These are phyloP conservation scores for Puccinia triticina DNA, from an alignment of 1,284 basidiomycete species.

Conservation along the genomic window DNA sequence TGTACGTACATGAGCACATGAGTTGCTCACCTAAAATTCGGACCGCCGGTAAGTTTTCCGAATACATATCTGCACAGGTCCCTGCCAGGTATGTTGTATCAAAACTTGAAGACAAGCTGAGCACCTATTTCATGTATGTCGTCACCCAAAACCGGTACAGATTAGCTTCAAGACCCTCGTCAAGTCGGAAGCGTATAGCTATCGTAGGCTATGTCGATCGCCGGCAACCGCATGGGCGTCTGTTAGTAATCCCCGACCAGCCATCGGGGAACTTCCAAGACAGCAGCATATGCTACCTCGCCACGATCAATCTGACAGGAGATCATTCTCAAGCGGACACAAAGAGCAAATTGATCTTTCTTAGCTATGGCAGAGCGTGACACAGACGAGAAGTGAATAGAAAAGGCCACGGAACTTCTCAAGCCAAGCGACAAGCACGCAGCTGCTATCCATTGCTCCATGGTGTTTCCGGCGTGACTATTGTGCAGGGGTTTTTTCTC, in stretches of 20 bases:
- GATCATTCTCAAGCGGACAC: background rate
- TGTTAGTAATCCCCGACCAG: constrained; percentile 10
- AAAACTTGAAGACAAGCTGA: background rate
- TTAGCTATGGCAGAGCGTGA: background rate
- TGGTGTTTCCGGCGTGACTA: background rate
- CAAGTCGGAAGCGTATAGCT: background rate
- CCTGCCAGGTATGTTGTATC: background rate
- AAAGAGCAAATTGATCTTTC: background rate
- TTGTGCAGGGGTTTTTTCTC: no score
- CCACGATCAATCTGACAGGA: constrained; percentile 12
- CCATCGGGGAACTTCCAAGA: background rate
- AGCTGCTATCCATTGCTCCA: background rate
- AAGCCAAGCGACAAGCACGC: constrained; percentile 9
- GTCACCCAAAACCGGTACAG: background rate
- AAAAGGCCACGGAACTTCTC: constrained; percentile 1
- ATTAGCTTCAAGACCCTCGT: constrained; percentile 3
- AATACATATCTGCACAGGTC: background rate
- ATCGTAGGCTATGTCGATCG: background rate
- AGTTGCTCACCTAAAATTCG: constrained; percentile 9
- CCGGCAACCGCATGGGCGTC: background rate
- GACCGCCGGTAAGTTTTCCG: constrained; percentile 10
- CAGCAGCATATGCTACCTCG: background rate
- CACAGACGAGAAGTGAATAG: background rate
- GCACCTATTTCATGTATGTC: background rate
- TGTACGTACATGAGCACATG: constrained; percentile 39